A percentile compares a stretch with the other conserved stretches of the same genome.
Evolutionary conservation across 257 asterid genomes (phyloP).

Genomic region (Solanum rostratum): DNA sequence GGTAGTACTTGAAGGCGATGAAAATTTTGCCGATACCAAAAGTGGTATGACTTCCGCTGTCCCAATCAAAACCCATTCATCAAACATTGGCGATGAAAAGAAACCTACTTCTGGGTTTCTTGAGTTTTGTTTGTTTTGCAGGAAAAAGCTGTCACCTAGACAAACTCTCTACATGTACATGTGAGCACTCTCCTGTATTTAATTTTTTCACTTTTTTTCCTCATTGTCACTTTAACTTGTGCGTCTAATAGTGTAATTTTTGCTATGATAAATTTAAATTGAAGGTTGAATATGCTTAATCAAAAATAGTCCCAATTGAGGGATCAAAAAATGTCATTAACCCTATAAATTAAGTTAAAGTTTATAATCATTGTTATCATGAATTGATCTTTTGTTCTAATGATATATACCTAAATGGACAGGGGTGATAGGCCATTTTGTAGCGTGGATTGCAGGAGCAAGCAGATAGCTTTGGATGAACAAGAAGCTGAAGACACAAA

Average conservation of each 20-base stretch:
- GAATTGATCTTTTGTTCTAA: neutral
- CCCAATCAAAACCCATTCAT: slow-evolving; percentile 29
- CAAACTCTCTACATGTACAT: slow-evolving; percentile 89
- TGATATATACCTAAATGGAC: neutral
- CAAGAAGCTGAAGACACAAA: slow-evolving; percentile 17
- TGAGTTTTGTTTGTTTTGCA: slow-evolving; percentile 63
- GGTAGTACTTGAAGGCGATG: slow-evolving; percentile 44
- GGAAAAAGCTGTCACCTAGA: slow-evolving; percentile 41
- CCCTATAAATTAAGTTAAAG: neutral
- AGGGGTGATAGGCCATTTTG: slow-evolving; percentile 82
- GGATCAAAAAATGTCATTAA: neutral
- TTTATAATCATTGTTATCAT: neutral
- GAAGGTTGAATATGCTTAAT: neutral
- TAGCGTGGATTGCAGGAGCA: slow-evolving; percentile 75
- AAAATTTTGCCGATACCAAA: slow-evolving; percentile 9
- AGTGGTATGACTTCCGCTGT: neutral
- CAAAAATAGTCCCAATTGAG: neutral
- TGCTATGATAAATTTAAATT: neutral
- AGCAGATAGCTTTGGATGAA: slow-evolving; percentile 80
- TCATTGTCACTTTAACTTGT: neutral
- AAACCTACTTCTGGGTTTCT: slow-evolving; percentile 31
- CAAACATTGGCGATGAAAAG: neutral
- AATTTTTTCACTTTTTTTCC: neutral
- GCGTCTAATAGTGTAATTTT: neutral
- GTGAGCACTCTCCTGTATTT: slow-evolving; percentile 23